Evolutionary conservation across 305 asterid genomes (phyloP).

Genomic region (Fraxinus albicans): DNA sequence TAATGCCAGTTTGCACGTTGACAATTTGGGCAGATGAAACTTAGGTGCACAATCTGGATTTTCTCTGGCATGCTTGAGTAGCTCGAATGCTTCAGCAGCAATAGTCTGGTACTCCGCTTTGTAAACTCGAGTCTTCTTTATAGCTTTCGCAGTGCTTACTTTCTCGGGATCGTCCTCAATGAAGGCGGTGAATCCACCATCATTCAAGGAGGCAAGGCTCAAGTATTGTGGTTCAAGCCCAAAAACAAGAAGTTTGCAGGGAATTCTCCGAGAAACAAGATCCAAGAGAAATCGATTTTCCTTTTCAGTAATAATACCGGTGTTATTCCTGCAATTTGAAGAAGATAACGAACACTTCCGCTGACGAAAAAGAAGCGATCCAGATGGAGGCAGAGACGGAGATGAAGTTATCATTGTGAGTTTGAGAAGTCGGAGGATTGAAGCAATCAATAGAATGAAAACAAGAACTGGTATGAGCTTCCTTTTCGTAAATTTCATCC

Average conservation of each 20-base stretch:
- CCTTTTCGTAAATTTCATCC: constrained; percentile 53
- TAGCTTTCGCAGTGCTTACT: constrained; percentile 19
- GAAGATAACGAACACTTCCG: constrained; percentile 9
- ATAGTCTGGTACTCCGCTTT: constrained; percentile 51
- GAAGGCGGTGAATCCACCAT: constrained; percentile 58
- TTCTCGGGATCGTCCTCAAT: constrained; percentile 49
- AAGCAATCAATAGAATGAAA: constrained; percentile 49
- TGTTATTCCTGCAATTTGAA: constrained; percentile 4
- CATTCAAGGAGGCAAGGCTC: constrained; percentile 44
- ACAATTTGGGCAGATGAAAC: constrained; percentile 4
- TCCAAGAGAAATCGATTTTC: constrained; percentile 49
- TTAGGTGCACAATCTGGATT: constrained; percentile 38
- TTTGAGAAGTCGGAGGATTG: constrained; percentile 61
- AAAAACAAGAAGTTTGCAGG: constrained; percentile 73
- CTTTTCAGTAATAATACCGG: constrained; percentile 42
- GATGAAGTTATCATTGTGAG: constrained; percentile 44
- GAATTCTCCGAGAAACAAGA: constrained; percentile 49
- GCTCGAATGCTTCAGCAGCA: constrained; percentile 66
- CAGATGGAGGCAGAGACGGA: constrained; percentile 22
- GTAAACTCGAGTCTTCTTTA: constrained; percentile 36
- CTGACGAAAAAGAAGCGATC: constrained; percentile 18
- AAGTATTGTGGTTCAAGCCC: constrained; percentile 52
- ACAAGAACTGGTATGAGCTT: constrained; percentile 56
- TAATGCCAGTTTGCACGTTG: constrained; percentile 56
- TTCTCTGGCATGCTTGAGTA: constrained; percentile 60